phyloP scores from a whole-genome alignment of 202 grass and related monocot genomes.

The Tripidium arundinaceum region DNA sequence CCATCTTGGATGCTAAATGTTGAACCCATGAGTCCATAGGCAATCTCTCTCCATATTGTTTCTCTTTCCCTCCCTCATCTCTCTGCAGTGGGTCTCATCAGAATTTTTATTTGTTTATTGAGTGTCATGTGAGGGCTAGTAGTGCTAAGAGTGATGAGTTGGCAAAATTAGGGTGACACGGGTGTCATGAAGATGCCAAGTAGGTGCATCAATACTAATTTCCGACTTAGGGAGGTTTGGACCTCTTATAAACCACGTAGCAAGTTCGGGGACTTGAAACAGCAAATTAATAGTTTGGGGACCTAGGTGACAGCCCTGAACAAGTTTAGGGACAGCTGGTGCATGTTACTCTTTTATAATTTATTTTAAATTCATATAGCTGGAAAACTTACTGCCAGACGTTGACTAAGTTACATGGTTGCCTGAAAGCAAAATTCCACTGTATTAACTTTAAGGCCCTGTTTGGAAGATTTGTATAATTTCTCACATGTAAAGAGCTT shows the following conservation, averaged over 20 bases:
- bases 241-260: not conserved
- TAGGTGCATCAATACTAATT: not conserved
- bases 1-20: constrained; percentile 5
- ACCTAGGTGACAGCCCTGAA: not conserved
- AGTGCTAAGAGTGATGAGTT: not conserved
- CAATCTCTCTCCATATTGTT: not conserved
- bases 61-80: not conserved
- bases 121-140: not conserved
- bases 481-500: too few relatives aligned
- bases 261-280: not conserved
- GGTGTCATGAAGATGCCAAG: not conserved
- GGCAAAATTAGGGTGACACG: not conserved
- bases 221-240: not conserved
- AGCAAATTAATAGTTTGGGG: not conserved
- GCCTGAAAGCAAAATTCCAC: not conserved
- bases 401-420: not conserved
- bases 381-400: not conserved
- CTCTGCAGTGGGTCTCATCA: not conserved
- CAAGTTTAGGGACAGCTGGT: not conserved
- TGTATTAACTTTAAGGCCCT: not conserved
- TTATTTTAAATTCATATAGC: not conserved
- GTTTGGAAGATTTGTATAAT: too few relatives aligned
- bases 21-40: not conserved
- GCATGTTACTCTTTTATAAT: not conserved
- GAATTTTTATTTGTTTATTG: not conserved